Conservation (phyloP, 345 rosid genomes). For the Acer campestre region DNA sequence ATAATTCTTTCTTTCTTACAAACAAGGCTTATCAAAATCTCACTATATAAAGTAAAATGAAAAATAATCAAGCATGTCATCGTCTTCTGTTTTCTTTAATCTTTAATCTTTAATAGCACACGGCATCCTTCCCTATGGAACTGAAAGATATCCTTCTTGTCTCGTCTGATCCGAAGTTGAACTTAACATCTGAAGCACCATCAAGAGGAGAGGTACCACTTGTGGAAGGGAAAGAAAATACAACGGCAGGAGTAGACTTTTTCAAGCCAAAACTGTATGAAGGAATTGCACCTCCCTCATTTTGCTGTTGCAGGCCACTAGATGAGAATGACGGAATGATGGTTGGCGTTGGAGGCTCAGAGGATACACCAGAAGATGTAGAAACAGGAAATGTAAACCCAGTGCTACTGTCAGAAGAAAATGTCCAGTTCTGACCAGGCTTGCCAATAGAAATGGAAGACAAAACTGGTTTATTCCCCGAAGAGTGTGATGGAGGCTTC, state of each 20-base stretch:
- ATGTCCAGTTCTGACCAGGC: conserved; percentile 50
- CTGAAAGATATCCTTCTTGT: conserved; percentile 59
- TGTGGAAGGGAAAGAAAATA: conserved; percentile 69
- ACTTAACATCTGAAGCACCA: conserved; percentile 54
- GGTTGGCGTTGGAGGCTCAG: conserved; percentile 91
- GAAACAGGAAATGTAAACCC: conserved; percentile 80
- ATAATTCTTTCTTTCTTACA: background rate
- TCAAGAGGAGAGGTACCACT: conserved; percentile 41
- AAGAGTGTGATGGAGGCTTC: conserved; percentile 50
- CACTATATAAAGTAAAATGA: background rate
- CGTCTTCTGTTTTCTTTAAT: conserved; percentile 12
- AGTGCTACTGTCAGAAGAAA: conserved; percentile 47
- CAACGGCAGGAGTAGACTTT: conserved; percentile 40
- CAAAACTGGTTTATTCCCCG: conserved; percentile 58
- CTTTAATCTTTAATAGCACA: conserved; percentile 50
- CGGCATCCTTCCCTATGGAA: conserved; percentile 52
- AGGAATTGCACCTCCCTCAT: conserved; percentile 50
- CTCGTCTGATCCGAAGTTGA: conserved; percentile 65
- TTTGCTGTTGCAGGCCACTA: conserved; percentile 29
- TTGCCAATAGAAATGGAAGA: conserved; percentile 57
- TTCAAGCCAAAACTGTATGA: conserved; percentile 59
- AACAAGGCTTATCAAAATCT: background rate
- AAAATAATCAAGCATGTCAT: background rate
- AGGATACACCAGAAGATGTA: conserved; percentile 44
- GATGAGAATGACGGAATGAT: conserved; percentile 49